Evolutionary conservation across 2,329 filamentous ascomycete genomes (phyloP).

Genomic region (Aspergillus quadricinctus): DNA sequence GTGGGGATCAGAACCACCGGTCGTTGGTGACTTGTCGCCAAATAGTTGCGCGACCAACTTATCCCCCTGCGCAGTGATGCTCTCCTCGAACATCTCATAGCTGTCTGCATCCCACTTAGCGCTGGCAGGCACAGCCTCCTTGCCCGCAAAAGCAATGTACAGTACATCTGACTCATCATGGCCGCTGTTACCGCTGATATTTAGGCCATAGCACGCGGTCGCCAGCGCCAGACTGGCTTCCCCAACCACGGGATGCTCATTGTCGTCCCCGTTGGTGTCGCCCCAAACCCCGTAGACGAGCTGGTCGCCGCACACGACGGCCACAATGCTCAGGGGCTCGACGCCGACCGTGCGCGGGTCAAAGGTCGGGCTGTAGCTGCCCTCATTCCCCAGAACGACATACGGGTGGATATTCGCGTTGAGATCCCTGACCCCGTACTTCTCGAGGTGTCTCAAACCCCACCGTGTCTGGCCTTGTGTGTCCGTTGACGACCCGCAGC

Average conservation of each 20-base stretch:
- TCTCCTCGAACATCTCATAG: constrained; percentile 3
- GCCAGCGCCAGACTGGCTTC: constrained; percentile 9
- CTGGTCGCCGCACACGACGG: constrained; percentile 5
- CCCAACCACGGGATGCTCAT: not conserved
- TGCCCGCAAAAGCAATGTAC: constrained; percentile 7
- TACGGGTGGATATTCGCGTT: constrained; percentile 22
- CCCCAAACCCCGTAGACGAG: constrained; percentile 9
- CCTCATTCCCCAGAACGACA: constrained; percentile 22
- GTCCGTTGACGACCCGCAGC: constrained; percentile 6
- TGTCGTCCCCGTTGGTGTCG: constrained; percentile 6
- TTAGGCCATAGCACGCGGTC: constrained; percentile 3
- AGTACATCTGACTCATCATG: constrained; percentile 5
- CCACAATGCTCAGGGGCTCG: constrained; percentile 5
- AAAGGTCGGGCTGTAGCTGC: constrained; percentile 1
- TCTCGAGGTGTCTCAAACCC: constrained; percentile 4
- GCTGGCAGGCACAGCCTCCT: not conserved
- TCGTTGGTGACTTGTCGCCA: not conserved
- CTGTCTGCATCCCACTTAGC: constrained; percentile 4
- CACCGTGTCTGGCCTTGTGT: constrained; percentile 10
- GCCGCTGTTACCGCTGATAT: not conserved
- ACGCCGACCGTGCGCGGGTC: constrained; percentile 1
- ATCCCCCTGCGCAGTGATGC: constrained; percentile 3
- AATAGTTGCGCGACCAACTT: not conserved
- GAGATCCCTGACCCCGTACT: constrained; percentile 16
- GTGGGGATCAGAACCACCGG: not conserved